Evolutionary conservation across 352 stramenopile species (phyloP).

Genomic region (Pythium utonaiense): DNA sequence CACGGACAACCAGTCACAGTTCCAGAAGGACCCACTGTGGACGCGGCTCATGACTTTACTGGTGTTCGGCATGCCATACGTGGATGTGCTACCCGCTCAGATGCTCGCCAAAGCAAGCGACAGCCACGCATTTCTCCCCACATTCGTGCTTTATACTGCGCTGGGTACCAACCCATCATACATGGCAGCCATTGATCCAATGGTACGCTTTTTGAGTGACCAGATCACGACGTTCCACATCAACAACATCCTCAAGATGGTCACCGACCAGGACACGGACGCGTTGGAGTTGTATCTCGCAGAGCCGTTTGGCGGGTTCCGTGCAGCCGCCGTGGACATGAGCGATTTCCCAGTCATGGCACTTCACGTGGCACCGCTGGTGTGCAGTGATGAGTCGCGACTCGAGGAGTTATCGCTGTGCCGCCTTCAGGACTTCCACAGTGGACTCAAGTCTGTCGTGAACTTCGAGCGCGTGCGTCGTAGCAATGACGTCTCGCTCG

Average conservation of each 20-base stretch:
- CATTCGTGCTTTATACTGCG: background rate
- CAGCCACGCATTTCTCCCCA: background rate
- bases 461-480: slow-evolving; percentile 1
- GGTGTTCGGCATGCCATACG: slow-evolving; percentile 1
- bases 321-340: background rate
- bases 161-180: slow-evolving; percentile 3
- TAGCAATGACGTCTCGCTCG: background rate
- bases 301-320: slow-evolving; percentile 1
- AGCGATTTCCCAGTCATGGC: slow-evolving; percentile 7
- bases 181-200: background rate
- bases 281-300: background rate
- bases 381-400: slow-evolving; percentile 1
- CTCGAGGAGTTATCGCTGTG: slow-evolving; percentile 3
- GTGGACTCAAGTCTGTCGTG: slow-evolving; percentile 1
- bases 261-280: background rate
- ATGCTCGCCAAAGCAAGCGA: background rate
- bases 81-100: background rate
- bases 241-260: slow-evolving; percentile 6
- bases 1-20: slow-evolving; percentile 1
- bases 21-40: slow-evolving; percentile 5
- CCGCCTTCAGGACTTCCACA: background rate
- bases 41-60: slow-evolving; percentile 9
- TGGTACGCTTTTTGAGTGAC: slow-evolving; percentile 6
- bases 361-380: background rate
- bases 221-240: slow-evolving; percentile 9